Evolutionary conservation across 1,284 basidiomycete genomes (phyloP).

Genomic region (Apiotrichum siamense): DNA sequence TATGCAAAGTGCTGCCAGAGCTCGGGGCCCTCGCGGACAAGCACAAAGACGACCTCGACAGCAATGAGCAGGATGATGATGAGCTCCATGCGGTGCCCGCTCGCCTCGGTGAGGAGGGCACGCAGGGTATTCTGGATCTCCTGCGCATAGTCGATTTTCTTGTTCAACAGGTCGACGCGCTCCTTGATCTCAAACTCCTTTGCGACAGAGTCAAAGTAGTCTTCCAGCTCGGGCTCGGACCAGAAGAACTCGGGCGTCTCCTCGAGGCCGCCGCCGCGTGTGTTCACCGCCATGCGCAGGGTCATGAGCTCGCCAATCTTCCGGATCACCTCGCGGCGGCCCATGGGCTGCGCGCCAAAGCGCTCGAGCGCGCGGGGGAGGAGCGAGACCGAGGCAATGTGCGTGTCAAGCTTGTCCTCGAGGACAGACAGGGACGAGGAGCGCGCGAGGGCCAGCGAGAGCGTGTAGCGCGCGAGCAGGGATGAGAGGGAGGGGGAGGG

Average conservation of each 20-base stretch:
- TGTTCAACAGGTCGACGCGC: slow-evolving; percentile 72
- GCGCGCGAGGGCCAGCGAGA: slow-evolving; percentile 78
- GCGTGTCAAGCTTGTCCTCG: slow-evolving; percentile 71
- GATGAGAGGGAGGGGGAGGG: slow-evolving; percentile 47
- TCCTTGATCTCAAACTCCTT: slow-evolving; percentile 73
- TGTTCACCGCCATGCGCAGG: slow-evolving; percentile 78
- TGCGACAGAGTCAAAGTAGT: slow-evolving; percentile 75
- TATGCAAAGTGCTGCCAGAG: slow-evolving; percentile 16
- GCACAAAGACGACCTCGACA: slow-evolving; percentile 78
- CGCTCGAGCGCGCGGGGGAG: slow-evolving; percentile 67
- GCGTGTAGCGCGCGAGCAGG: slow-evolving; percentile 75
- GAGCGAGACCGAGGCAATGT: slow-evolving; percentile 69
- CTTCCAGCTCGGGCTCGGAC: slow-evolving; percentile 80
- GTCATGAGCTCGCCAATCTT: slow-evolving; percentile 82
- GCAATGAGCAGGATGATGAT: slow-evolving; percentile 85
- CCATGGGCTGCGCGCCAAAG: slow-evolving; percentile 74
- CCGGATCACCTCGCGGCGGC: slow-evolving; percentile 70
- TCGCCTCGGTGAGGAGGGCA: slow-evolving; percentile 75
- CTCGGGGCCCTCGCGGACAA: slow-evolving; percentile 23
- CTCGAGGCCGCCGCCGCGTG: slow-evolving; percentile 78
- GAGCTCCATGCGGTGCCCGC: slow-evolving; percentile 79
- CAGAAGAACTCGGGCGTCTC: slow-evolving; percentile 82
- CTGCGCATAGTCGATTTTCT: slow-evolving; percentile 87
- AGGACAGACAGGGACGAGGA: slow-evolving; percentile 77
- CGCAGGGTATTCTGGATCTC: slow-evolving; percentile 61